Evolutionary conservation across 345 rosid species (phyloP).

Genomic region (Eucalyptus sp.): DNA sequence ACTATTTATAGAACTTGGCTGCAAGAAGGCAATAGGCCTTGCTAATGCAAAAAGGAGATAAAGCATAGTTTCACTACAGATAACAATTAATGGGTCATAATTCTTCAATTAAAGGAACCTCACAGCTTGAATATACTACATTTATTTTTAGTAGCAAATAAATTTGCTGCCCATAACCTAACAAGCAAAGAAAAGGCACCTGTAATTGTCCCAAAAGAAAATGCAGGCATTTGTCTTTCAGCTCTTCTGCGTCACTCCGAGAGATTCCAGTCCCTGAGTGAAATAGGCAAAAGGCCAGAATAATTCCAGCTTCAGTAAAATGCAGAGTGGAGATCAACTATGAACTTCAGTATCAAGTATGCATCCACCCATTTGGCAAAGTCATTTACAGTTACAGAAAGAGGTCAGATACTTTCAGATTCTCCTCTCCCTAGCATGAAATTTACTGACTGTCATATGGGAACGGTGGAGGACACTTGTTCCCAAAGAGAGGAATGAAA

Average conservation of each 20-base stretch:
- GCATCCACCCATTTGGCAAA: neutral
- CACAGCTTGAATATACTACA: neutral
- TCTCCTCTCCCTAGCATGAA: neutral
- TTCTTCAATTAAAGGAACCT: neutral
- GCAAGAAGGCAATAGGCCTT: neutral
- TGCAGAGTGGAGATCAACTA: neutral
- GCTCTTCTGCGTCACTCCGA: conserved; percentile 38
- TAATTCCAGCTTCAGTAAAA: neutral
- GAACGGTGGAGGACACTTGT: neutral
- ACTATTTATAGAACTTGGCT: neutral
- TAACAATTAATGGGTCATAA: neutral
- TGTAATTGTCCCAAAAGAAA: conserved; percentile 47
- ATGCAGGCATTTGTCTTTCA: conserved; percentile 54
- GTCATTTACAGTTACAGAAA: neutral
- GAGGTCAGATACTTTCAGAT: neutral
- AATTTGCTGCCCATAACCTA: neutral
- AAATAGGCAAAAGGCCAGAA: neutral
- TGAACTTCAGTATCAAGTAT: neutral
- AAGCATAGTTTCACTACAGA: neutral
- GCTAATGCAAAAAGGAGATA: neutral
- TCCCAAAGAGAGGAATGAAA: neutral
- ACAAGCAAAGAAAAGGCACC: conserved; percentile 19
- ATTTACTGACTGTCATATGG: neutral
- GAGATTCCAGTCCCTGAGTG: conserved; percentile 68
- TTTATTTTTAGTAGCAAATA: neutral